Percentiles rank a stretch among this genome's conserved stretches.
These are phyloP conservation scores for Aeschynomene evenia DNA, from an alignment of 306 rosid genomes.

Conservation along the genomic window DNA sequence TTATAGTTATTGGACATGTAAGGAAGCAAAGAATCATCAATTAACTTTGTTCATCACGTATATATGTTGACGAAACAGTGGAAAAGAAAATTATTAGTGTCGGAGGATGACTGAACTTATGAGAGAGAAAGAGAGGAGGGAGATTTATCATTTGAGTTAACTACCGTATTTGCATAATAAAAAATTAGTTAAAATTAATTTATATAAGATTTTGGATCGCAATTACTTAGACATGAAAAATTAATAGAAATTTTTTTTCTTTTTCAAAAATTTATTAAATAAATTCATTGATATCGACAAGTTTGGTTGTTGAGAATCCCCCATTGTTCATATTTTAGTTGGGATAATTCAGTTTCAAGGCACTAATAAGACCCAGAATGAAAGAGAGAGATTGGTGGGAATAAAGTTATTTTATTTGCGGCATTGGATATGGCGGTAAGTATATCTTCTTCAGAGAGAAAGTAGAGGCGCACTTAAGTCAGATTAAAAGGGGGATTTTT, in stretches of 20 bases:
- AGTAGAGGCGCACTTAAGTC: background rate
- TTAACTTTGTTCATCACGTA: background rate
- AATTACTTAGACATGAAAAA: too few species aligned
- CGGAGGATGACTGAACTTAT: background rate
- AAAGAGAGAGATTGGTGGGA: background rate
- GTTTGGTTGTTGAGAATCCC: too few species aligned
- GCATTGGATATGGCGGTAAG: background rate
- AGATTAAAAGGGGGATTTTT: constrained; percentile 10
- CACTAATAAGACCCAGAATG: background rate
- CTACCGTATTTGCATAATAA: too few species aligned
- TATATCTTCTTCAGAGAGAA: background rate
- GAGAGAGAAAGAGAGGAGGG: background rate
- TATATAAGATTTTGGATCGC: too few species aligned
- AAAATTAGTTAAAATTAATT: too few species aligned
- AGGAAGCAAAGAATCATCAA: constrained; percentile 14
- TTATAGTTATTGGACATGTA: background rate
- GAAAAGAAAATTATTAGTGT: background rate
- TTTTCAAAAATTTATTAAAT: too few species aligned
- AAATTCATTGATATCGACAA: too few species aligned
- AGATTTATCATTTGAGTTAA: too few species aligned
- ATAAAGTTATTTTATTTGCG: background rate
- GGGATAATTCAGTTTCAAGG: too few species aligned
- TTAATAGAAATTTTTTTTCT: too few species aligned
- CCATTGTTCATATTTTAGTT: too few species aligned
- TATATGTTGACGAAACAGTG: constrained; percentile 17